These are phyloP conservation scores for Metarhizium sp. DNA, from an alignment of 2,329 filamentous ascomycete species.

Conservation along the genomic window DNA sequence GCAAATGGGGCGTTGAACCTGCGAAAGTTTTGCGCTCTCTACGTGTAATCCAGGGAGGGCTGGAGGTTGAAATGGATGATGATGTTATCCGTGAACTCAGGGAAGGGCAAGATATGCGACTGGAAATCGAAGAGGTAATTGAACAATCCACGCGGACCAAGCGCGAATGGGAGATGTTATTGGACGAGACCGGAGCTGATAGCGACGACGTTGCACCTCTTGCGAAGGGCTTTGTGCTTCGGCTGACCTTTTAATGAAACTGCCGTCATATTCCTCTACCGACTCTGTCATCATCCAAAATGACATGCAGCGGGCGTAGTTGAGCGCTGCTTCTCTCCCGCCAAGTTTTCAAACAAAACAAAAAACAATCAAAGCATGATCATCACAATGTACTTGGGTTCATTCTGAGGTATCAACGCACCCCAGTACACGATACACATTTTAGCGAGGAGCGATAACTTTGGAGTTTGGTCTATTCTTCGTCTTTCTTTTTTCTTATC, in stretches of 20 bases:
- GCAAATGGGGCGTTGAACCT: conserved; percentile 74
- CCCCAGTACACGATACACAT: not conserved
- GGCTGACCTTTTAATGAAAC: conserved; percentile 9
- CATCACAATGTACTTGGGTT: not conserved
- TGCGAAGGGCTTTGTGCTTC: conserved; percentile 9
- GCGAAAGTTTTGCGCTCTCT: conserved; percentile 61
- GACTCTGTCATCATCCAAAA: not conserved
- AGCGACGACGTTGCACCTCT: conserved; percentile 10
- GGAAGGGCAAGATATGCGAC: conserved; percentile 87
- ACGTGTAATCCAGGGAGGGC: conserved; percentile 61
- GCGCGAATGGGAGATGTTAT: conserved; percentile 52
- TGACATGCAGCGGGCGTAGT: not conserved
- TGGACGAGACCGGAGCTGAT: conserved; percentile 34
- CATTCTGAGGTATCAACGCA: not conserved
- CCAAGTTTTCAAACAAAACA: not conserved
- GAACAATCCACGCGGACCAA: conserved; percentile 29
- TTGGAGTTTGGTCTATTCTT: not conserved
- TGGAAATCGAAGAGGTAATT: conserved; percentile 49
- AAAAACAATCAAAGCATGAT: no score
- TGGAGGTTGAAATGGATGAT: conserved; percentile 83
- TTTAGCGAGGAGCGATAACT: not conserved
- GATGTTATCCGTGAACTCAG: conserved; percentile 74
- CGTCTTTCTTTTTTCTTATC: not conserved
- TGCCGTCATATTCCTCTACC: no score
- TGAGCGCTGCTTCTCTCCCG: not conserved